Base-by-base conservation (phyloP, 2,329 filamentous ascomycete species). In the Penicillium glabrum region DNA sequence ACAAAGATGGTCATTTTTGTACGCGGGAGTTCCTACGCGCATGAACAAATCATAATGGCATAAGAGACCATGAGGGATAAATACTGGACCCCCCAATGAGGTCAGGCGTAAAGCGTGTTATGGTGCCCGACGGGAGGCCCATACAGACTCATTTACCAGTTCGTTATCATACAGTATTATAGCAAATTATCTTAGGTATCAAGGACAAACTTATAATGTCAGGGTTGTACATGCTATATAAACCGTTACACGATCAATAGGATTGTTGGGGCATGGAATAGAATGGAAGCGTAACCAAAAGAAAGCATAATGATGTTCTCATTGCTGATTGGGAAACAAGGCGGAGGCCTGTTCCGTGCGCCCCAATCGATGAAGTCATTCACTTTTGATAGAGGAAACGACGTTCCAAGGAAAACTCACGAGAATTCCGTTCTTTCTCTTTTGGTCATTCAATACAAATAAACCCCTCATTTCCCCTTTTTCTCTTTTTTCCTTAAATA, bases 351-450 rank as follows among this genome's bases (percentile, higher is more conserved):
- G 53, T 62, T 61, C 64, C 64, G 61, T 43, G 44, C 51, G 41
- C 39, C 33, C 49, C 48, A 46, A 45, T 64, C 60, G 51, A 67
- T 67, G 64, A 67, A 64, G 63, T 67, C 64, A 67, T 67, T 53
- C 56, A 53, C 37, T 45, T 24, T 21, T 5, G 19, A 49, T 35
- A 49, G 35, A 19, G n/a, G n/a, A n/a, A 39, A 16, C 35, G 13
- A 21, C 39, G 24, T 46, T 46, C 45, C 45, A 39, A 24, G 31
- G 46, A 33, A 47, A 47, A 47, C 27, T 46, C 44, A 46, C 44
- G 27, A 46, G 44, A 41, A 41, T 23, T 23, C 39, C 39, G 46
- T 33, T 35, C 46, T 35, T 35, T 48, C 46, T 33, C 27, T 21
- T 33, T 44, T 35, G n/a, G 35, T 39, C n/a, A 7, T 11, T 41